These are phyloP conservation scores for Neurospora africana DNA, from an alignment of 495 filamentous ascomycete genomes.

Conservation along the genomic window DNA sequence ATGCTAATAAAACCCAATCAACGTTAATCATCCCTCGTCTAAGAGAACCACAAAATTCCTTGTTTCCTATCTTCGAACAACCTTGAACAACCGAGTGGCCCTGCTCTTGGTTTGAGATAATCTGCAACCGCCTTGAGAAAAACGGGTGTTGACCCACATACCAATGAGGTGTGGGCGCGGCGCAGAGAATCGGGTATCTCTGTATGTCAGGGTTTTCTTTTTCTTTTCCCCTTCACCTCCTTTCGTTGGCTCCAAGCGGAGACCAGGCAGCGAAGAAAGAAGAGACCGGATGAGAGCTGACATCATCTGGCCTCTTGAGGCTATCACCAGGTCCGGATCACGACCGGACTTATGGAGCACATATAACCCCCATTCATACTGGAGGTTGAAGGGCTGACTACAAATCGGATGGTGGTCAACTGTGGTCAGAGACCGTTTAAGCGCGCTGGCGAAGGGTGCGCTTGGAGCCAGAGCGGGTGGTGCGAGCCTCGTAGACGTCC, in stretches of 20 bases:
- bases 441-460: neutral
- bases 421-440: neutral
- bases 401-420: neutral
- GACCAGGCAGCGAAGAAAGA: neutral
- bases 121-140: neutral
- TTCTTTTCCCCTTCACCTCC: neutral
- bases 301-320: neutral
- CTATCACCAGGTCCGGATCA: neutral
- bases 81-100: neutral
- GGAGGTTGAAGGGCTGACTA: neutral
- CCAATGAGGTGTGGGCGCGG: neutral
- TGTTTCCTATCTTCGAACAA: neutral
- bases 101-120: neutral
- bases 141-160: neutral
- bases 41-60: neutral
- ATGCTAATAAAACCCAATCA: neutral
- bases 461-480: neutral
- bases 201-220: neutral
- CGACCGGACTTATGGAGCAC: neutral
- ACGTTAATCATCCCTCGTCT: neutral
- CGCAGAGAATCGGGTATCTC: neutral
- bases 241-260: neutral
- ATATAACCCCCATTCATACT: neutral
- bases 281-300: neutral
- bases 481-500: conserved; percentile 6